phyloP scores from a whole-genome alignment of 805 yeast species.

The Candida palmyrensis region DNA sequence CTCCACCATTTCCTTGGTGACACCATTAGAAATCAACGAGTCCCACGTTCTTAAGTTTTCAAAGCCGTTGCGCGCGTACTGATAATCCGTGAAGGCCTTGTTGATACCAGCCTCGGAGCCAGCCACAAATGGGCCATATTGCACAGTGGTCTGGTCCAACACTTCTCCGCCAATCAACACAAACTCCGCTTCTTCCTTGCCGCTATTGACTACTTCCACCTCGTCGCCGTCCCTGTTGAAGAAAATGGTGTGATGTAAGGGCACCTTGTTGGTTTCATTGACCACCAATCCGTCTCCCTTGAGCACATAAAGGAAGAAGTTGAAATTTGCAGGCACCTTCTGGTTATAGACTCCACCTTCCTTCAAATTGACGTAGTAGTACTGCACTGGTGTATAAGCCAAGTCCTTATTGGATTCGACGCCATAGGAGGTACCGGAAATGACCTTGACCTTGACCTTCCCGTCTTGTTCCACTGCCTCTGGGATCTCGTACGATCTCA shows the following conservation, averaged over 20 bases:
- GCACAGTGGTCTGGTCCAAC: constrained; percentile 71
- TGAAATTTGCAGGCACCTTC: constrained; percentile 46
- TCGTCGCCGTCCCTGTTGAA: constrained; percentile 67
- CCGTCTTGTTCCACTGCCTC: constrained; percentile 32
- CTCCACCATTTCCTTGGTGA: constrained; percentile 37
- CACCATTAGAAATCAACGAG: constrained; percentile 40
- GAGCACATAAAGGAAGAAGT: constrained; percentile 64
- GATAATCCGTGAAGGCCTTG: constrained; percentile 70
- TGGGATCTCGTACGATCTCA: constrained; percentile 18
- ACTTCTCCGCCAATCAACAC: constrained; percentile 73
- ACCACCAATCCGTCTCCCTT: constrained; percentile 52
- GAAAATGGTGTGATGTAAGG: constrained; percentile 50
- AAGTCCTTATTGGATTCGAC: constrained; percentile 67
- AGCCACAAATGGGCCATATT: constrained; percentile 91
- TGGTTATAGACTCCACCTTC: constrained; percentile 66
- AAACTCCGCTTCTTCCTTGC: constrained; percentile 41
- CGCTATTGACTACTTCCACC: constrained; percentile 34
- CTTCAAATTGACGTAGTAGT: constrained; percentile 58
- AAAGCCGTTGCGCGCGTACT: constrained; percentile 62
- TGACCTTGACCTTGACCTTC: constrained; percentile 41
- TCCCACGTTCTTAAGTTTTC: constrained; percentile 61
- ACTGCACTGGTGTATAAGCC: constrained; percentile 78
- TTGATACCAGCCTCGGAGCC: constrained; percentile 60
- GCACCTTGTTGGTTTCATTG: constrained; percentile 28
- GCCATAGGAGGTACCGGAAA: constrained; percentile 74